phyloP scores from a whole-genome alignment of 2,329 filamentous ascomycete genomes.

The Pestalotiopsis sp. region DNA sequence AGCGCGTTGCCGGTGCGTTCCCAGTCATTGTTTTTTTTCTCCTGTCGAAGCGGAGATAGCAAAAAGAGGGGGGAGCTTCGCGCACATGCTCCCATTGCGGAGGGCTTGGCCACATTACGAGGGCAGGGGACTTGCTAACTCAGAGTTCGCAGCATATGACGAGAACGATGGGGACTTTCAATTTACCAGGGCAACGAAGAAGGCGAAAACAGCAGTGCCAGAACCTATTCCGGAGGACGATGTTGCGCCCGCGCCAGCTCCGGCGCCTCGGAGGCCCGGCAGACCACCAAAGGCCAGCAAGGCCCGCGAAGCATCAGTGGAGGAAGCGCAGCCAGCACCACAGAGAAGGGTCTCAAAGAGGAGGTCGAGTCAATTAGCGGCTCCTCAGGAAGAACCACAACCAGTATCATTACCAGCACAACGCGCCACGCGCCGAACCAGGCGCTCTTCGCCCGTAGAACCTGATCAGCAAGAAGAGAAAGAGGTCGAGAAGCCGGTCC shows the following conservation, averaged over 20 bases:
- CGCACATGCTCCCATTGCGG: not conserved
- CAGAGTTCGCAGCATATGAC: slow-evolving; percentile 53
- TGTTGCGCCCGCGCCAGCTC: slow-evolving; percentile 35
- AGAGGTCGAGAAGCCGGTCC: slow-evolving; percentile 19
- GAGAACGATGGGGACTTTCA: slow-evolving; percentile 79
- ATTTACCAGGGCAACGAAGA: slow-evolving; percentile 70
- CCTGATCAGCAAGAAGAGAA: slow-evolving; percentile 20
- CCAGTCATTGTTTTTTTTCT: not conserved
- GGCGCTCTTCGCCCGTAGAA: slow-evolving; percentile 44
- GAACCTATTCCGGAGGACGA: slow-evolving; percentile 43
- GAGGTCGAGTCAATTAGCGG: slow-evolving; percentile 31
- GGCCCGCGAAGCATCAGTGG: slow-evolving; percentile 20
- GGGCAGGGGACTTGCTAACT: not conserved
- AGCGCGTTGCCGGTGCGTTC: slow-evolving; percentile 64
- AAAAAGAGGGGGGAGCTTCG: not conserved
- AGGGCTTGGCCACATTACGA: not conserved
- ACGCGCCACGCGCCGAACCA: slow-evolving; percentile 43
- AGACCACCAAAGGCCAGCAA: slow-evolving; percentile 34
- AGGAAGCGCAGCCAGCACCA: slow-evolving; percentile 32
- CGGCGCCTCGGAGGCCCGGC: slow-evolving; percentile 37
- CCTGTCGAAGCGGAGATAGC: not conserved
- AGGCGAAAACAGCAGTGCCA: slow-evolving; percentile 59
- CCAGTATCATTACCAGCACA: slow-evolving; percentile 31
- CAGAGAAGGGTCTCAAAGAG: slow-evolving; percentile 42
- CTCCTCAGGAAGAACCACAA: slow-evolving; percentile 23